Evolutionary conservation across 257 asterid genomes (phyloP), one percentile per base, ranked within the genome.

Genomic region (Anisodus tanguticus): DNA sequence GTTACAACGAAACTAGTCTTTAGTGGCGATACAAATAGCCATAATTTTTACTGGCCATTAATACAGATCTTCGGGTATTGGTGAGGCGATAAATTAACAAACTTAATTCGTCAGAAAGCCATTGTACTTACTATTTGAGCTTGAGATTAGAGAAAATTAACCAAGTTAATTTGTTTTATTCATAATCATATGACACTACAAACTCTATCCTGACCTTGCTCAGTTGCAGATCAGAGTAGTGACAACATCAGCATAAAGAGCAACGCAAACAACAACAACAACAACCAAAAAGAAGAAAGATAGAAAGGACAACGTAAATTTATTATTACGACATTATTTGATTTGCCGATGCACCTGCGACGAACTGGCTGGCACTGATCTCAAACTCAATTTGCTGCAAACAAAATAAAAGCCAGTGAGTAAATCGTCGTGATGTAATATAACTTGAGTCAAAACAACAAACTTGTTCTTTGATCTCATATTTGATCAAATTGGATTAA

Each of bases 301-400:
- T 60, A n/a, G 12, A n/a, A 5, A 3, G 16, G 10, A 49, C 22
- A 49, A 22, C 57, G 12, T 22, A 11, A 76, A 51, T 76, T 72
- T 76, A 76, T 76, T 76, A 22, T 53, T 26, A 51, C 6, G 4
- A 51, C 26, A 76, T 51, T 49, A 51, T 76, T 76, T 53, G 4
- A 51, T 76, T 76, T 53, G 45, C 26, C 16, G 15, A 68, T 0
- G 31, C 0, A 51, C 13, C 43, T 0, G 1, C 39, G 6, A 22
- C 11, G 55, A 76, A 12, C 62, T 51, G 11, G 22, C 19, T 49
- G 45, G 45, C 15, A 49, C 8, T 53, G 81, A 51, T 41, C 22
- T 12, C 26, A 51, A 76, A 51, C 81, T 76, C 81, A 76, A 8
- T 76, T 76, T 76, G 81, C 81, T 76, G 63, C 81, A 76, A 76